These are phyloP conservation scores for Maudiozyma humilis DNA, from an alignment of 1,139 yeast genomes.

Conservation along the genomic window DNA sequence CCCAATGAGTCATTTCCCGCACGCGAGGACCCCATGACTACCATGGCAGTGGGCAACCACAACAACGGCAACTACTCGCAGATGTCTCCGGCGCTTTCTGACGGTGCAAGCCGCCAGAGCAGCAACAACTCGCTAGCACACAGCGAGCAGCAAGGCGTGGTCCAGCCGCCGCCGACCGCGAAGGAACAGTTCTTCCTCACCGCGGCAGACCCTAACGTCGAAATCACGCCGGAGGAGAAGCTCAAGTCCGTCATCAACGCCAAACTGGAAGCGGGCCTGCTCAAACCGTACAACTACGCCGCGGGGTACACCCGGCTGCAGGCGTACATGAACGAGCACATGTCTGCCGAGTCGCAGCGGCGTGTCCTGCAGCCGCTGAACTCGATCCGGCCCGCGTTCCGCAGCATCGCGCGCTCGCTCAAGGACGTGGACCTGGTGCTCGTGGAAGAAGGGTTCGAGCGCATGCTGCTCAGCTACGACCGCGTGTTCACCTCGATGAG, in stretches of 20 bases:
- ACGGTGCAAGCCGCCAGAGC: neutral
- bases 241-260: conserved; percentile 93
- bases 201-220: conserved; percentile 96
- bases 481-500: conserved; percentile 96
- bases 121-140: neutral
- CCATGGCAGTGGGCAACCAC: neutral
- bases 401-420: conserved; percentile 85
- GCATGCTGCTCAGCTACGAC: conserved; percentile 89
- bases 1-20: no score
- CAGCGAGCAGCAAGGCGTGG: neutral
- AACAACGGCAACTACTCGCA: neutral
- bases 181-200: conserved; percentile 89
- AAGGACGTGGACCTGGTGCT: conserved; percentile 86
- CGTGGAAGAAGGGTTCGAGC: conserved; percentile 90
- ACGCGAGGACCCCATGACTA: no score
- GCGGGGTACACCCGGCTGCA: conserved; percentile 88
- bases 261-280: conserved; percentile 83
- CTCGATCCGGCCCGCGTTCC: conserved; percentile 83
- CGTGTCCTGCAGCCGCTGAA: conserved; percentile 83
- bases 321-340: conserved; percentile 85
- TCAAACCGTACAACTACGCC: conserved; percentile 91
- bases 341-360: conserved; percentile 78
- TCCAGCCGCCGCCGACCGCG: conserved; percentile 44
- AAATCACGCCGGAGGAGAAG: conserved; percentile 89
- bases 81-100: neutral